Conservation (phyloP, 2,329 filamentous ascomycete genomes). For the Remersonia thermophila region DNA sequence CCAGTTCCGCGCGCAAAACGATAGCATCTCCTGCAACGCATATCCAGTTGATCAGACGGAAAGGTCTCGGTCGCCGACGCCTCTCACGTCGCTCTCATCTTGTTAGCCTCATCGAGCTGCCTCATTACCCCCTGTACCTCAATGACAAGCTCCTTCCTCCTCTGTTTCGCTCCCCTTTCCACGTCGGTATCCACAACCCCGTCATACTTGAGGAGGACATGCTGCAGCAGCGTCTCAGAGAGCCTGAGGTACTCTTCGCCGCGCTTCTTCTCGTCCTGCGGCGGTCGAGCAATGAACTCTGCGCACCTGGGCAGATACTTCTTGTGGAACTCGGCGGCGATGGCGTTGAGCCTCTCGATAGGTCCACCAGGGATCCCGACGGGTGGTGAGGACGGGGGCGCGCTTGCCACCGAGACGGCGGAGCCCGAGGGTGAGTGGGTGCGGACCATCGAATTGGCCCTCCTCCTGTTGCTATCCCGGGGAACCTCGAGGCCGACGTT, state of each 20-base stretch:
- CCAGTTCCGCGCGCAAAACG: too few species aligned
- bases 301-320: conserved; percentile 54
- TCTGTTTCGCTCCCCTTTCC: conserved; percentile 48
- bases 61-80: too few species aligned
- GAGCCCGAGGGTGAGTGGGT: conserved; percentile 16
- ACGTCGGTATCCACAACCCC: conserved; percentile 63
- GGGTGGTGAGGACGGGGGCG: conserved; percentile 21
- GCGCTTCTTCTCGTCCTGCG: conserved; percentile 52
- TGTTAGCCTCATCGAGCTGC: conserved; percentile 44
- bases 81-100: too few species aligned
- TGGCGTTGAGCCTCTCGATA: conserved; percentile 53
- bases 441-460: conserved; percentile 21
- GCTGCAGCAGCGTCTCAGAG: conserved; percentile 63
- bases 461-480: conserved; percentile 22
- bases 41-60: too few species aligned
- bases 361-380: conserved; percentile 29
- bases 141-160: conserved; percentile 63
- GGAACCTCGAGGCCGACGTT: conserved; percentile 28
- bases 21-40: too few species aligned
- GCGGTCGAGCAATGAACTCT: conserved; percentile 49
- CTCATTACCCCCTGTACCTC: conserved; percentile 56
- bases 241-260: conserved; percentile 64
- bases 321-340: conserved; percentile 50
- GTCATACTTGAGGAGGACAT: conserved; percentile 66
- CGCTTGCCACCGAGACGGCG: conserved; percentile 20